Conservation (phyloP, 805 yeast genomes). For the Kuraishia cidri region DNA sequence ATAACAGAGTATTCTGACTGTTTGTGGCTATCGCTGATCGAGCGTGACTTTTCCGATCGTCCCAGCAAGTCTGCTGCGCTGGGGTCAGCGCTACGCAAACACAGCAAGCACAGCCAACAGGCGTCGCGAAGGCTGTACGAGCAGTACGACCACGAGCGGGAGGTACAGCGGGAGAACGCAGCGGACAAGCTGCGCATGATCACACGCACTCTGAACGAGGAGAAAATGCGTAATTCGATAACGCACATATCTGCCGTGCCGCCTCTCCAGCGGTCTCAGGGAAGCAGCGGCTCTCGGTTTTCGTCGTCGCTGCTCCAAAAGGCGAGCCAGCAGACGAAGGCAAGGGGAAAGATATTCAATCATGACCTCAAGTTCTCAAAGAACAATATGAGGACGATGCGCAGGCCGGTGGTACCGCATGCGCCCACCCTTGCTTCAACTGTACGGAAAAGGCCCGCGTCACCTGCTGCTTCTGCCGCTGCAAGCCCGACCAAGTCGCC, state of each 20-base stretch:
- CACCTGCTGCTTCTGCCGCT: too few species aligned
- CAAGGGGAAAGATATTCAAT: slow-evolving; percentile 2
- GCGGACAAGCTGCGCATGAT: slow-evolving; percentile 32
- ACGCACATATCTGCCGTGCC: neutral
- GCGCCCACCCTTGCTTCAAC: too few species aligned
- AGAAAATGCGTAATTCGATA: slow-evolving; percentile 16
- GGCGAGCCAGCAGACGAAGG: neutral
- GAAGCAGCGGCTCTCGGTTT: neutral
- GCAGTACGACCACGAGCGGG: slow-evolving; percentile 28
- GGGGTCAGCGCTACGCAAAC: slow-evolving; percentile 8
- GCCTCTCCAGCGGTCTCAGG: neutral
- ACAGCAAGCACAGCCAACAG: slow-evolving; percentile 16
- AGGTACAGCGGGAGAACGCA: slow-evolving; percentile 31
- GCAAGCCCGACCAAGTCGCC: too few species aligned
- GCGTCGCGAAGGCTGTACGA: slow-evolving; percentile 26
- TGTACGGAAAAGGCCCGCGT: too few species aligned
- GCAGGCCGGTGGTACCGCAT: too few species aligned
- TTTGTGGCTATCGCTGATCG: slow-evolving; percentile 34
- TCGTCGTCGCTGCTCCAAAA: slow-evolving; percentile 2
- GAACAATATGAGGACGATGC: too few species aligned
- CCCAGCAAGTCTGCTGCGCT: slow-evolving; percentile 16
- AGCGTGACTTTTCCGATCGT: slow-evolving; percentile 38
- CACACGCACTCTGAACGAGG: slow-evolving; percentile 25
- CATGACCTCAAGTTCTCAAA: slow-evolving; percentile 2
- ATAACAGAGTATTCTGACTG: slow-evolving; percentile 30